Evolutionary conservation across 2,329 filamentous ascomycete species (phyloP), one percentile per base, ranked within the genome.

Genomic region (Hypoxylon sp.): DNA sequence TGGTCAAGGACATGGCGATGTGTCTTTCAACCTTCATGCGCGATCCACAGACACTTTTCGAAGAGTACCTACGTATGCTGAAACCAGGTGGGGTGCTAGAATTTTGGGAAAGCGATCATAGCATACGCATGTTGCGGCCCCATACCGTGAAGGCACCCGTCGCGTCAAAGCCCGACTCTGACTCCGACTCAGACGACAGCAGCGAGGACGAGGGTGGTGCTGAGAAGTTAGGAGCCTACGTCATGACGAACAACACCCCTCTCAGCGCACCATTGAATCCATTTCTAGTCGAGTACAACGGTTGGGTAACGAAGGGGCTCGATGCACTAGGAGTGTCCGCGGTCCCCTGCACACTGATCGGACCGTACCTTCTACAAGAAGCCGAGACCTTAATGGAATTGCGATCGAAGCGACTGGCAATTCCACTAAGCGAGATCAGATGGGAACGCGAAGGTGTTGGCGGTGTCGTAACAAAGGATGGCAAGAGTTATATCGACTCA

Each of bases 101-200:
- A 78, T 85, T 97, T 14, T 98, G 95, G 95, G 95, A 97, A 72
- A 91, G 91, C 4, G 95, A 98, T 80, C 90, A 94, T 77, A 88
- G 91, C 11, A 89, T 97, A 71, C 91, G 95, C 73, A 95, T 94
- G 79, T 85, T 98, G 30, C 85, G 93, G 56, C 93, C 93, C 2
- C 93, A 96, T 77, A 89, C 92, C 1, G 89, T 85, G 2, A 74
- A 76, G 44, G 64, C 65, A 5, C 69, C 73, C 13, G 68, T 68
- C 7, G 70, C 74, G 25, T 55, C 54, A 7, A 75, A 74, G 42
- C 53, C 64, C 56, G 74, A 78, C 37, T 74, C 70, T 35, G 69
- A 73, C 25, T 75, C 73, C 30, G 74, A 74, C 82, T 31, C 83
- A 49, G 75, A 76, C 56, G 70, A 72, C 17, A 75, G 72, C 46